Conservation (phyloP, 495 filamentous ascomycete genomes). For the Aspergillus kassunensis region DNA sequence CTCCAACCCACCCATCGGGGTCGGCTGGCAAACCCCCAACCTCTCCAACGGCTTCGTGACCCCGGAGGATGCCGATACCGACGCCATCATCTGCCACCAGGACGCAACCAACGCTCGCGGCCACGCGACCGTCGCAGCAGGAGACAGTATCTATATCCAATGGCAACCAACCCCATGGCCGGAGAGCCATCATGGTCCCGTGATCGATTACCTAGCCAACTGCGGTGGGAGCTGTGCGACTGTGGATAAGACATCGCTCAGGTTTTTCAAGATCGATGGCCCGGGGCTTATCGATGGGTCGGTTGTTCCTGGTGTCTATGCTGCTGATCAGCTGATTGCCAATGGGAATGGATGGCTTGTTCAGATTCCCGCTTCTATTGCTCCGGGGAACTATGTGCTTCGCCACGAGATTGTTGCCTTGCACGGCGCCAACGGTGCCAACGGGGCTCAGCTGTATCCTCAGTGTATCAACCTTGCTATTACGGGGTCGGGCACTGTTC, state of each 20-base stretch:
- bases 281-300: constrained; percentile 49
- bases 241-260: constrained; percentile 51
- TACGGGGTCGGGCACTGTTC: constrained; percentile 52
- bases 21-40: constrained; percentile 46
- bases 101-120: constrained; percentile 44
- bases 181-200: constrained; percentile 56
- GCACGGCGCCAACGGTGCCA: constrained; percentile 47
- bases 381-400: constrained; percentile 63
- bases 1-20: constrained; percentile 33
- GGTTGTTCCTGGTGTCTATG: constrained; percentile 51
- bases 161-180: constrained; percentile 56
- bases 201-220: constrained; percentile 63
- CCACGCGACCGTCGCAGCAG: constrained; percentile 45
- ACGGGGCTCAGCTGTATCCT: constrained; percentile 67
- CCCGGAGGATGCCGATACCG: constrained; percentile 36
- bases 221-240: constrained; percentile 57
- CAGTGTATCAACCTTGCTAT: constrained; percentile 66
- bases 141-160: constrained; percentile 46
- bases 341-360: constrained; percentile 62
- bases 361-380: constrained; percentile 56
- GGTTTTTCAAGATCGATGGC: constrained; percentile 67
- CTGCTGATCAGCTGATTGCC: constrained; percentile 53
- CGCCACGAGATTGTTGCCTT: constrained; percentile 70
- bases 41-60: constrained; percentile 53
- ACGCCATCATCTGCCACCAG: constrained; percentile 61